A percentile compares a stretch with the other conserved stretches of the same genome.
Evolutionary conservation across 306 rosid species (phyloP).

Genomic region (Acmispon strigosus): DNA sequence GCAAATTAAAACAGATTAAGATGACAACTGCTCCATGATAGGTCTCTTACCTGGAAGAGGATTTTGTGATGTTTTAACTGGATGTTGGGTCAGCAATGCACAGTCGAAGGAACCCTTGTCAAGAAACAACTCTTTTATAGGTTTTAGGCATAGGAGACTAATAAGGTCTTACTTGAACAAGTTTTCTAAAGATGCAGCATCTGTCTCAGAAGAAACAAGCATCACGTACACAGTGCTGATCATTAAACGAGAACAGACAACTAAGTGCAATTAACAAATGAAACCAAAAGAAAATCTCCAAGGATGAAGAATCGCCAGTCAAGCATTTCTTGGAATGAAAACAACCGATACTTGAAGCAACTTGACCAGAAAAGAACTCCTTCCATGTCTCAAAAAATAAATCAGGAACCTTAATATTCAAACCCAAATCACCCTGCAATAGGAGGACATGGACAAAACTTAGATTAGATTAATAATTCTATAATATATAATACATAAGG

Average conservation of each 20-base stretch:
- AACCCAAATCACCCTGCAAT: constrained; percentile 49
- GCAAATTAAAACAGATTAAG: background rate
- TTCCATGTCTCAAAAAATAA: constrained; percentile 68
- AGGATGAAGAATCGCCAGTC: constrained; percentile 70
- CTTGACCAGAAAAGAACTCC: constrained; percentile 55
- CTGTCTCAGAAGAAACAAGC: constrained; percentile 62
- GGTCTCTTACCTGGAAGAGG: constrained; percentile 42
- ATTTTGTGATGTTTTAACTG: constrained; percentile 38
- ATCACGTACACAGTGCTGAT: constrained; percentile 64
- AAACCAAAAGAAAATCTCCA: constrained; percentile 86
- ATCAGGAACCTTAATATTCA: constrained; percentile 40
- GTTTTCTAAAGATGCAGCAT: constrained; percentile 79
- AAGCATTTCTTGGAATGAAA: constrained; percentile 84
- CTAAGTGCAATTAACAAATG: constrained; percentile 95
- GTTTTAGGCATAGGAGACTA: background rate
- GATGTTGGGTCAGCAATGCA: constrained; percentile 69
- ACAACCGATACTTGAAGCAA: constrained; percentile 62
- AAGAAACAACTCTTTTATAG: constrained; percentile 13
- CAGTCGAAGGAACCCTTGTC: constrained; percentile 28
- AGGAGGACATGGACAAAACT: background rate
- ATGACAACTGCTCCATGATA: background rate
- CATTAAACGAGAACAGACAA: constrained; percentile 51
- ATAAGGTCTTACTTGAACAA: constrained; percentile 48
- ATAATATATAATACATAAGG: background rate
- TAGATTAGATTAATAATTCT: background rate